Evolutionary conservation across 352 stramenopile species (phyloP), one percentile per base, ranked within the genome.

Genomic region (Phytophthora parvispora): DNA sequence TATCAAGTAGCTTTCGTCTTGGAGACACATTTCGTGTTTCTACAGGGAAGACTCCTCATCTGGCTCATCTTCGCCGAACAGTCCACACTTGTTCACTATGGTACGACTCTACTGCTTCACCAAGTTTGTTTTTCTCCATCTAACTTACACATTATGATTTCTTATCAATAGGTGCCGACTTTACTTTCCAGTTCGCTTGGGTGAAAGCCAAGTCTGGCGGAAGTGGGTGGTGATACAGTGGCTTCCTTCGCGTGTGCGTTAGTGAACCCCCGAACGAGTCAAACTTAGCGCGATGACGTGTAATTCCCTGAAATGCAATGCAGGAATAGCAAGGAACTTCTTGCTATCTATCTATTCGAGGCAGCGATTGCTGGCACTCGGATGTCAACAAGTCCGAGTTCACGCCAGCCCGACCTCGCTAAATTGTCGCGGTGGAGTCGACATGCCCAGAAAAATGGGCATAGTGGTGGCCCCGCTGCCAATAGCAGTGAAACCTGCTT

Each of bases 1-100:
- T n/a, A n/a, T n/a, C n/a, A n/a, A n/a, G 51, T 87, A 15, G 77
- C 61, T 22, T 89, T 89, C 47, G 81, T 89, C 29, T 54, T 86
- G 22, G 74, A 89, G 49, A 74, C 48, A n/a, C n/a, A n/a, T n/a
- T n/a, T n/a, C n/a, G n/a, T n/a, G n/a, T n/a, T n/a, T n/a, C n/a
- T n/a, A 0, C 81, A 86, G 51, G 71, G 71, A 6, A 70, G 75
- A 40, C 54, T 89, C 18, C 58, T 89, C 29, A 59, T 75, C 42
- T 75, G 62, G 62, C 24, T 75, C 16, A 53, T 72, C 20, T 75
- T 75, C 36, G 68, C 56, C 1, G 62, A 68, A 13, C 68, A 71
- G 38, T 72, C 15, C 4, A n/a, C n/a, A n/a, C n/a, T n/a, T n/a
- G n/a, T n/a, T n/a, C n/a, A n/a, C n/a, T n/a, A n/a, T n/a, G n/a